Percentiles rank a stretch among this genome's conserved stretches.
phyloP scores from a whole-genome alignment of 148 eudicot species.

The Spergularia bocconei region DNA sequence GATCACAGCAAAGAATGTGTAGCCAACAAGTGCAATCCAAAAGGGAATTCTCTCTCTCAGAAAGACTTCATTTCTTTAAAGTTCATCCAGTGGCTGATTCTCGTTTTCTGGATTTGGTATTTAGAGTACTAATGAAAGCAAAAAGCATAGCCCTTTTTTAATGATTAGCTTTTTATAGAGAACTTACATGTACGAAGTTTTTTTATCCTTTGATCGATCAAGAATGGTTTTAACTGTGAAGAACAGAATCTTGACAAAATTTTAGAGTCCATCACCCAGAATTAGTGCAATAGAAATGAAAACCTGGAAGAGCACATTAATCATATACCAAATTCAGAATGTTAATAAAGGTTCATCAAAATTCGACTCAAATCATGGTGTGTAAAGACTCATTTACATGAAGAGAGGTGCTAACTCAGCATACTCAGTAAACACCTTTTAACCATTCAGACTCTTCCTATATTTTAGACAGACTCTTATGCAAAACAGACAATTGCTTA shows the following conservation, averaged over 20 bases:
- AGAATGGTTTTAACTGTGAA: constrained; percentile 36
- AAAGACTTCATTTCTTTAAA: constrained; percentile 40
- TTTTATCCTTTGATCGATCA: constrained; percentile 24
- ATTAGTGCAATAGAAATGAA: constrained; percentile 75
- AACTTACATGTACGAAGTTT: constrained; percentile 10
- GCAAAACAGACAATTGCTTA: too few species aligned
- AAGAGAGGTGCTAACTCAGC: too few species aligned
- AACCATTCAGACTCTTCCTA: constrained; percentile 50
- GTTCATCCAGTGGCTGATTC: constrained; percentile 24
- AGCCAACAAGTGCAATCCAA: constrained; percentile 51
- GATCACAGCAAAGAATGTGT: constrained; percentile 36
- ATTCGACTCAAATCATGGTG: too few species aligned
- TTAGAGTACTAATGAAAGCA: background rate
- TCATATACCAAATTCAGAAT: background rate
- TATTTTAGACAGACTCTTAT: too few species aligned
- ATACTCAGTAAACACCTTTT: constrained; percentile 41
- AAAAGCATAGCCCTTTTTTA: background rate
- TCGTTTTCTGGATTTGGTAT: constrained; percentile 23
- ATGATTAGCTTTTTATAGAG: background rate
- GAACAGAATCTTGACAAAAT: constrained; percentile 44
- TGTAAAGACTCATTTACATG: too few species aligned
- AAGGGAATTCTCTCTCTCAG: constrained; percentile 50
- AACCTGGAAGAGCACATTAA: constrained; percentile 41
- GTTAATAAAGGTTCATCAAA: constrained; percentile 10
- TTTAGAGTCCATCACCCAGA: constrained; percentile 74